Conservation (phyloP, 2,329 filamentous ascomycete genomes). For the Trichoderma endophyticum region DNA sequence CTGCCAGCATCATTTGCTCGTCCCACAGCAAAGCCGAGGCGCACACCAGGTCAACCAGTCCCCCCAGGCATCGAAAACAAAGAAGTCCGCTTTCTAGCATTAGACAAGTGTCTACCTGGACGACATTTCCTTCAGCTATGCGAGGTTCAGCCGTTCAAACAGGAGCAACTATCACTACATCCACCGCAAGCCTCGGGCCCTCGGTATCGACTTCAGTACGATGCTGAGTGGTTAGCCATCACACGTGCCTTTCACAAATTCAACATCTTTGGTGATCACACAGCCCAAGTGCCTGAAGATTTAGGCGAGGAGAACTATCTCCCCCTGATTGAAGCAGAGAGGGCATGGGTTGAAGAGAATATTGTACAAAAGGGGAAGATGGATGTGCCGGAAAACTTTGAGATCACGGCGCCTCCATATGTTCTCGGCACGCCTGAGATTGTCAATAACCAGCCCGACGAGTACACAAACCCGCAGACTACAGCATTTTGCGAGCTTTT, state of each 20-base stretch:
- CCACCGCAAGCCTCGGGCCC: slow-evolving; percentile 23
- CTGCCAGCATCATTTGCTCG: slow-evolving; percentile 72
- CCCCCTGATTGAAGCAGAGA: slow-evolving; percentile 64
- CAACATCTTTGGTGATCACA: slow-evolving; percentile 60
- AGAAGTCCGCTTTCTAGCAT: slow-evolving; percentile 76
- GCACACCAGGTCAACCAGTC: slow-evolving; percentile 57
- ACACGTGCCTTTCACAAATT: slow-evolving; percentile 72
- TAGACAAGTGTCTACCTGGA: slow-evolving; percentile 84
- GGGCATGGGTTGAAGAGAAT: slow-evolving; percentile 77
- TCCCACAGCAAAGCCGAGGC: slow-evolving; percentile 30
- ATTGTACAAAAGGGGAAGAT: slow-evolving; percentile 62
- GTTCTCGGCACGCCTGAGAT: slow-evolving; percentile 54
- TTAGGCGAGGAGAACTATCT: slow-evolving; percentile 67
- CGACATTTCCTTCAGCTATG: slow-evolving; percentile 80
- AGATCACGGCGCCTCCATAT: slow-evolving; percentile 69
- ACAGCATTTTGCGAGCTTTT: slow-evolving; percentile 75
- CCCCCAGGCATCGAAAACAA: slow-evolving; percentile 74
- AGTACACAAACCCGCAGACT: slow-evolving; percentile 88
- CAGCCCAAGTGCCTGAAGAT: slow-evolving; percentile 53
- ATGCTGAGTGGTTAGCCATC: slow-evolving; percentile 94
- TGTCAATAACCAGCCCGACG: slow-evolving; percentile 62
- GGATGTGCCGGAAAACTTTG: slow-evolving; percentile 74
- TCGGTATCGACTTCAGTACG: slow-evolving; percentile 69
- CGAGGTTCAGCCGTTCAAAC: slow-evolving; percentile 53
- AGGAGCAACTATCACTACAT: slow-evolving; percentile 25